Percentiles rank a stretch among this genome's conserved stretches.
Evolutionary conservation across 495 filamentous ascomycete species (phyloP).

Genomic region (Cenococcum geophilum): DNA sequence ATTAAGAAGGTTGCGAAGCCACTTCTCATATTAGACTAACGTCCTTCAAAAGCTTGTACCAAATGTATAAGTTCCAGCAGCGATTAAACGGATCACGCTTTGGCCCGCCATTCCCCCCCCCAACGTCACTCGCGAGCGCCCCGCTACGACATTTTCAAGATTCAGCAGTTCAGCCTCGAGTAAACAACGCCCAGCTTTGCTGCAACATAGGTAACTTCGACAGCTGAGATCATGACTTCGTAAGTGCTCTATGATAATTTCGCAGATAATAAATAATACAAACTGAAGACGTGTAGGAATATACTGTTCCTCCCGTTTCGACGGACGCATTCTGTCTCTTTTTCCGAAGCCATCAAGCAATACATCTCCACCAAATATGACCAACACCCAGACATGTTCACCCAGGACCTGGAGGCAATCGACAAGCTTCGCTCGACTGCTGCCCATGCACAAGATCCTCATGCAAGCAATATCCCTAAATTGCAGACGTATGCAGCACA

Average conservation of each 20-base stretch:
- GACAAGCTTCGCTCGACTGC: constrained; percentile 77
- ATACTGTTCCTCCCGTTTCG: constrained; percentile 74
- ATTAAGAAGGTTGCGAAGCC: no score
- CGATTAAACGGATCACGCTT: neutral
- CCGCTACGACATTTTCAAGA: no score
- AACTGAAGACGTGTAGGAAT: constrained; percentile 35
- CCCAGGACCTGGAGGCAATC: constrained; percentile 78
- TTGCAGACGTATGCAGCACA: constrained; percentile 85
- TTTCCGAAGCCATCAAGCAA: constrained; percentile 79
- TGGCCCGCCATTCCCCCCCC: neutral
- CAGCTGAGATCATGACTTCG: constrained; percentile 31
- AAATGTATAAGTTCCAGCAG: no score
- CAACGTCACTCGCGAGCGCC: constrained; percentile 6
- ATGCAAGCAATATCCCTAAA: constrained; percentile 82
- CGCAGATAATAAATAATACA: neutral
- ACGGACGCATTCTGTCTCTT: constrained; percentile 65
- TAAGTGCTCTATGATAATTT: constrained; percentile 9
- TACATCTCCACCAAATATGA: constrained; percentile 99
- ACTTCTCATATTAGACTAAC: no score
- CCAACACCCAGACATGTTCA: constrained; percentile 97
- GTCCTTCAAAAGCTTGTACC: no score
- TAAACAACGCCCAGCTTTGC: constrained; percentile 8
- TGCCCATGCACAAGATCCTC: constrained; percentile 79
- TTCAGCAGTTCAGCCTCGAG: neutral
- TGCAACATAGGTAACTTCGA: no score